Evolutionary conservation across 441 rosid genomes (phyloP).

Genomic region (Pelargonium myrrhifolium): DNA sequence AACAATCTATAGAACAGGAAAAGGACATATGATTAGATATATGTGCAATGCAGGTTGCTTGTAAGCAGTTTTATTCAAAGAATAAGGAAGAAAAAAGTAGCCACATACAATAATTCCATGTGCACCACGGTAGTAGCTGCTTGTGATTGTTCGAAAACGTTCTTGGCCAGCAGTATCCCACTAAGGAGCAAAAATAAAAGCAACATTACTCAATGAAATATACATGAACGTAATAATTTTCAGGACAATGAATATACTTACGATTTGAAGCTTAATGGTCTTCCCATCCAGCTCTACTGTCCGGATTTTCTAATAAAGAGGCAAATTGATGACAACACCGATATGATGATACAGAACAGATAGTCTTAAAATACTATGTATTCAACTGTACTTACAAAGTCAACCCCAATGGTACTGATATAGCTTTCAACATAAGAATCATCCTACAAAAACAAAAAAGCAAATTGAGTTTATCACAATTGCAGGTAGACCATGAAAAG

Average conservation of each 20-base stretch:
- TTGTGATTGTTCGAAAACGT: slow-evolving; percentile 63
- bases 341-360: not conserved
- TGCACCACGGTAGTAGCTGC: slow-evolving; percentile 70
- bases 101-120: slow-evolving; percentile 52
- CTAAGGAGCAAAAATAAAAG: not conserved
- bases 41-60: too few relatives aligned
- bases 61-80: not conserved
- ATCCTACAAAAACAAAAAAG: slow-evolving; percentile 31
- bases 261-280: slow-evolving; percentile 19
- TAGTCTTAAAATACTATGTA: not conserved
- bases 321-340: not conserved
- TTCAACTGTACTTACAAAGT: slow-evolving; percentile 37
- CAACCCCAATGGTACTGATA: slow-evolving; percentile 64
- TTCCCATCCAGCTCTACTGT: slow-evolving; percentile 36
- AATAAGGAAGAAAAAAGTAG: slow-evolving; percentile 3
- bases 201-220: too few relatives aligned
- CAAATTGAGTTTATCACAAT: not conserved
- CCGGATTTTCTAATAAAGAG: slow-evolving; percentile 43
- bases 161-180: slow-evolving; percentile 49
- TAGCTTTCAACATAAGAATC: slow-evolving; percentile 61
- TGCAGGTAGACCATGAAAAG: not conserved
- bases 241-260: slow-evolving; percentile 9
- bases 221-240: slow-evolving; percentile 6
- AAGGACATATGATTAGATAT: slow-evolving; percentile 11
- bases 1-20: slow-evolving; percentile 40